phyloP scores from a whole-genome alignment of 176 grass and related monocot species.

The Ensete ventricosum region DNA sequence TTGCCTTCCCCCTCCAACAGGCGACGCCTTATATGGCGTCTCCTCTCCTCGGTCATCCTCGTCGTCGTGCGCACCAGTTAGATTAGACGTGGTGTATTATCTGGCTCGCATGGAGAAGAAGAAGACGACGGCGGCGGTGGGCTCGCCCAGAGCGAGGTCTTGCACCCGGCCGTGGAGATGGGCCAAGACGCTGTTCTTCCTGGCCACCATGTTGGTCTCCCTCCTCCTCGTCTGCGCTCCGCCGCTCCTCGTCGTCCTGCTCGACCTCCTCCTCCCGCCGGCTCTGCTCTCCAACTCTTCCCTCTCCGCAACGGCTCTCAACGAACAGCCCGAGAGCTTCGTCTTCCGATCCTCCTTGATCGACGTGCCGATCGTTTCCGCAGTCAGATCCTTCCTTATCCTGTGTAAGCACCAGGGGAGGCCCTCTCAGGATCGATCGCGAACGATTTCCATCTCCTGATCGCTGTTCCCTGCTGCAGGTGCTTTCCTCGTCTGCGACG shows the following conservation, averaged over 20 bases:
- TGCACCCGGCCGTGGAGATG: conserved; percentile 60
- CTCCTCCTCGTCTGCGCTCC: conserved; percentile 85
- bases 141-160: conserved; percentile 28
- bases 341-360: conserved; percentile 59
- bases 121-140: background rate
- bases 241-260: conserved; percentile 59
- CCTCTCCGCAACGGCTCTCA: conserved; percentile 9
- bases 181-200: conserved; percentile 79
- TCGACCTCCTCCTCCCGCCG: conserved; percentile 69
- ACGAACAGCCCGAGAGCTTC: conserved; percentile 39
- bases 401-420: conserved; percentile 36
- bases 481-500: conserved; percentile 48
- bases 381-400: conserved; percentile 54
- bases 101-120: conserved; percentile 42
- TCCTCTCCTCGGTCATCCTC: background rate
- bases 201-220: conserved; percentile 66
- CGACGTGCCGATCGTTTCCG: conserved; percentile 62
- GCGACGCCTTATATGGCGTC: background rate
- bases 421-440: background rate
- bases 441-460: background rate
- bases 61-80: too few species aligned
- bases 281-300: conserved; percentile 44
- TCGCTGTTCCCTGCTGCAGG: conserved; percentile 8
- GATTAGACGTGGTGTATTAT: background rate
- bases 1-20: too few species aligned